A percentile compares a stretch with the other conserved stretches of the same genome.
Evolutionary conservation across 139 green algal species (phyloP).

Genomic region (Chlamydomonas schloesseri): DNA sequence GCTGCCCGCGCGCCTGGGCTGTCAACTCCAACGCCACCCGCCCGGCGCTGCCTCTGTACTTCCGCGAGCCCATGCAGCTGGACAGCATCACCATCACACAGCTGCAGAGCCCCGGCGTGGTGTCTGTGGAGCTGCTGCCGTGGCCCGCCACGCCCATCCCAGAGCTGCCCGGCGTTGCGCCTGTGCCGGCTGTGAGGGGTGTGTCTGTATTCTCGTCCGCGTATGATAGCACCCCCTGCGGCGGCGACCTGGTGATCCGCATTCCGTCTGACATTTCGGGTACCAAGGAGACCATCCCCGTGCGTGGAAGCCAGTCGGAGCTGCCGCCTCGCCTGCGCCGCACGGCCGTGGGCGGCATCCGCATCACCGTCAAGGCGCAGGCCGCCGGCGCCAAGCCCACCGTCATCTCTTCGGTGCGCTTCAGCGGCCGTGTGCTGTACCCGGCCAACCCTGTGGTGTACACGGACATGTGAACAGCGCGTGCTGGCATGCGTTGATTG

Average conservation of each 20-base stretch:
- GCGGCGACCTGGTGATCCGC: not conserved
- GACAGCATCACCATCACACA: not conserved
- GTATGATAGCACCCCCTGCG: not conserved
- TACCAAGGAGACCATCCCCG: not conserved
- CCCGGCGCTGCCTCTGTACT: not conserved
- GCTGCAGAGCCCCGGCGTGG: not conserved
- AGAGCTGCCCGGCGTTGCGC: not conserved
- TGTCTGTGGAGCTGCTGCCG: not conserved
- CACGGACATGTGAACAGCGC: not conserved
- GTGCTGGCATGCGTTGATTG: not conserved
- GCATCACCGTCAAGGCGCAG: not conserved
- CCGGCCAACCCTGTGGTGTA: not conserved
- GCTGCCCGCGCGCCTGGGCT: constrained; percentile 26
- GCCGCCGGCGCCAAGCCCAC: not conserved
- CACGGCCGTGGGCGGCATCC: not conserved
- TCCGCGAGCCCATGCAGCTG: not conserved
- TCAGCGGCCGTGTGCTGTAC: not conserved
- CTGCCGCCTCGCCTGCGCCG: not conserved
- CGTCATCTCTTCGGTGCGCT: not conserved
- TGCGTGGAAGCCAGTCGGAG: not conserved
- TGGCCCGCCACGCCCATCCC: constrained; percentile 8
- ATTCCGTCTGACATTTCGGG: not conserved
- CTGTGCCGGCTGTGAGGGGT: not conserved
- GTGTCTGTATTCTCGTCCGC: not conserved
- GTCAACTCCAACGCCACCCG: not conserved